Evolutionary conservation across 139 green algal genomes (phyloP), one percentile per base, ranked within the genome.

Genomic region (Marvania coccoides): DNA sequence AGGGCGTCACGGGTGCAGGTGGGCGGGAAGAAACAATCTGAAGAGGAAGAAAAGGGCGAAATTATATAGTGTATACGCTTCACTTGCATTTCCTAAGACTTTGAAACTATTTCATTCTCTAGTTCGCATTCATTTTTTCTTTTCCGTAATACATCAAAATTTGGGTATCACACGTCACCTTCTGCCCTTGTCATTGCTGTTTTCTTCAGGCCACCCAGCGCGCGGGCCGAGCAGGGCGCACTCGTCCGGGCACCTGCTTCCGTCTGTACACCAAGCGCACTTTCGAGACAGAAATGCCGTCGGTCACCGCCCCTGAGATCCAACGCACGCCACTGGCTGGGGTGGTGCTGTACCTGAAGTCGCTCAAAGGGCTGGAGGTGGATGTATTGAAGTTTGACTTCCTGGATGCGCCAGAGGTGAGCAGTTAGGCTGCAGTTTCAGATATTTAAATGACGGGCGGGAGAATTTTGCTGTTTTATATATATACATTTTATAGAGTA

Each of bases 371-470:
- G 19, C 42, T 51, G 42, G 42, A 51, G 19, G 75, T 96, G 34
- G 90, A 98, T 56, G 85, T 98, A 37, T 77, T 98, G 26, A 47
- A 42, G 6, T 98, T 98, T 67, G 89, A 97, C 66, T 98, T 94
- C 80, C 80, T 98, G 40, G 93, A 98, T 71, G 39, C 69, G 1
- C 93, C 93, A 8, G 70, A 74, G 45, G 63, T 71, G 63, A 31
- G 47, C n/a, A 15, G 47, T 10, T 13, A 58, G 1, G 23, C 14
- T 58, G 15, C 13, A 12, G 1, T 13, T 12, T 58, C 23, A 15
- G 47, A 31, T n/a, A n/a, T n/a, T n/a, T n/a, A n/a, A n/a, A n/a
- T n/a, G n/a, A n/a, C n/a, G n/a, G n/a, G n/a, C n/a, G n/a, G n/a
- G n/a, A n/a, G n/a, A n/a, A n/a, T n/a, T n/a, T n/a, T n/a, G n/a